Evolutionary conservation across 140 eudicot species (phyloP).

Genomic region (Flaveria floridana): DNA sequence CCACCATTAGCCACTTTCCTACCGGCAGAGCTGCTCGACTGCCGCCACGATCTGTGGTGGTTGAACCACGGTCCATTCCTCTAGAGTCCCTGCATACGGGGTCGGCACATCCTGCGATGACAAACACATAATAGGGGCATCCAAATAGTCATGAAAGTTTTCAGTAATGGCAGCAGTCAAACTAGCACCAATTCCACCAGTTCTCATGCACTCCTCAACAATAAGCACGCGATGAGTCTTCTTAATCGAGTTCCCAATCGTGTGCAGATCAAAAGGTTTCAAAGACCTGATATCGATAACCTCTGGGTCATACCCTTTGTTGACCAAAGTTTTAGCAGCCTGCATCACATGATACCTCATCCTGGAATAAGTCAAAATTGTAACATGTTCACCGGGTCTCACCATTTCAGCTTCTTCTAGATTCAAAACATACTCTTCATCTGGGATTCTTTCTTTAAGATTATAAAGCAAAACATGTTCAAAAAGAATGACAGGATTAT

Average conservation of each 20-base stretch:
- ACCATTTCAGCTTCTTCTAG: conserved; percentile 96
- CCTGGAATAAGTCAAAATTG: conserved; percentile 74
- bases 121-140: conserved; percentile 83
- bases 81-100: conserved; percentile 82
- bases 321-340: conserved; percentile 84
- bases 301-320: conserved; percentile 91
- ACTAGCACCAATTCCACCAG: conserved; percentile 96
- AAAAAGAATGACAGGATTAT: conserved; percentile 82
- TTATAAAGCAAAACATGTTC: conserved; percentile 85
- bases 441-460: conserved; percentile 78
- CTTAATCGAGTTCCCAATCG: conserved; percentile 84
- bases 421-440: conserved; percentile 67
- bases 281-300: conserved; percentile 82
- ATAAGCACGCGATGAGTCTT: conserved; percentile 85
- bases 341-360: conserved; percentile 95
- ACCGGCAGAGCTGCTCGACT: conserved; percentile 78
- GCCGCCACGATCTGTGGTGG: conserved; percentile 87
- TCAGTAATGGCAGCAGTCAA: conserved; percentile 86
- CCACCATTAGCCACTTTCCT: conserved; percentile 27
- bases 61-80: conserved; percentile 84
- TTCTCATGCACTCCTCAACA: conserved; percentile 94
- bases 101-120: conserved; percentile 97
- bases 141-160: conserved; percentile 78
- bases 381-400: conserved; percentile 82
- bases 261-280: conserved; percentile 85